Conservation (phyloP, 2,329 filamentous ascomycete species). For the Hortaea werneckii region DNA sequence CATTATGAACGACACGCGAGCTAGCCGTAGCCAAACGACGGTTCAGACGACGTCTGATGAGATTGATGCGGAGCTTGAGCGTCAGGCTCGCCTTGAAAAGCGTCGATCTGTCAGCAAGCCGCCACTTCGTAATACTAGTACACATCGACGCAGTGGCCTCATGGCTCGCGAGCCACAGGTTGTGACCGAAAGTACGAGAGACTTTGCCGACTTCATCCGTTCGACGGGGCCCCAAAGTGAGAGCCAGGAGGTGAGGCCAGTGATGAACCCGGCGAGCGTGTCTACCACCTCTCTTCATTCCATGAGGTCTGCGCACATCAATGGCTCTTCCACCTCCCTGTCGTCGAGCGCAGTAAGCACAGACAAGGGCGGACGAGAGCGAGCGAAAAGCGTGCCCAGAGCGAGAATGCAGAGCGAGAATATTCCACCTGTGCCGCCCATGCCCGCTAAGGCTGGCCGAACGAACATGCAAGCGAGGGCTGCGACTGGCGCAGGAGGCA, state of each 20-base stretch:
- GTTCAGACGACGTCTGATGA: constrained; percentile 10
- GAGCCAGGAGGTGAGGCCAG: constrained; percentile 5
- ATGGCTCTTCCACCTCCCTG: constrained; percentile 9
- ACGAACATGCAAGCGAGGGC: constrained; percentile 18
- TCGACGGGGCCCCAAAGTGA: constrained; percentile 58
- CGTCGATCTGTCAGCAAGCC: constrained; percentile 23
- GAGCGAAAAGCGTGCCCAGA: constrained; percentile 8
- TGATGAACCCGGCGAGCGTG: constrained; percentile 7
- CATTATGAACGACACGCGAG: not conserved
- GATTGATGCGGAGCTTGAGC: constrained; percentile 3
- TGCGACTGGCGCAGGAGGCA: constrained; percentile 57
- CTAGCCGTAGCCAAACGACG: constrained; percentile 4
- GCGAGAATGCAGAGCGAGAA: constrained; percentile 7
- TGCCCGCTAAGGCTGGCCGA: constrained; percentile 12
- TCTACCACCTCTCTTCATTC: constrained; percentile 19
- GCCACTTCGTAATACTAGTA: constrained; percentile 21
- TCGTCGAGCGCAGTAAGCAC: constrained; percentile 12
- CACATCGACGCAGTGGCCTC: constrained; percentile 22
- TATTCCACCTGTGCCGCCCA: constrained; percentile 19
- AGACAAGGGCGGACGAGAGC: constrained; percentile 1
- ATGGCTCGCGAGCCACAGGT: constrained; percentile 63
- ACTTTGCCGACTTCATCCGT: constrained; percentile 84
- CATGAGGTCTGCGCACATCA: constrained; percentile 9
- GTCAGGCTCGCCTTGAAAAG: constrained; percentile 9
- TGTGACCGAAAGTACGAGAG: constrained; percentile 59